Evolutionary conservation across 768 basidiomycete species (phyloP), one percentile per base, ranked within the genome.

Genomic region (Mycena filopes): DNA sequence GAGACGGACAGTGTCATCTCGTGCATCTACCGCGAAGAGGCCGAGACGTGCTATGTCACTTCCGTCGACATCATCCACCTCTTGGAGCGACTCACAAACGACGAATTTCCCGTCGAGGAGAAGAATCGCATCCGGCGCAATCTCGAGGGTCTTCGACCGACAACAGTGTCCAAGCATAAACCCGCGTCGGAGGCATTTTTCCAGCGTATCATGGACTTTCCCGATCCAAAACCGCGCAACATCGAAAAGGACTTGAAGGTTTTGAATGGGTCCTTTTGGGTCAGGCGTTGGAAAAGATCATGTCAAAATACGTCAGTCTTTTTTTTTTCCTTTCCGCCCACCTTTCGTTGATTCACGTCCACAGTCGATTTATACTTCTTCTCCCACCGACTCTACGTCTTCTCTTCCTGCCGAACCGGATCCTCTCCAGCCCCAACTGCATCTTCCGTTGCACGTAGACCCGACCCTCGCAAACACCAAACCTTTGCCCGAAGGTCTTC

Each of bases 181-280:
- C 80, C 85, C 0, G 91, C 89, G 13, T 90, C 87, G 61, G 93
- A 93, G 71, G 82, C 86, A n/a, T 94, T 98, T 76, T 99, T 98
- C 84, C 89, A 93, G 79, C 85, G 89, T 70, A 96, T 99, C 80
- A 98, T 99, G 97, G 89, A 93, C 55, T 97, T 98, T 74, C 94
- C 96, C 0, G 87, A 89, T 47, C 97, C 97, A 10, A 96, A 94
- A 75, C 97, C 97, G 4, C 85, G 97, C 59, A 96, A 96, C 75
- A 99, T 99, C 67, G 97, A 98, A 74, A 98, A 99, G 83, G 95
- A 98, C 72, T 85, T 99, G 73, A 94, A 94, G 75, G 90, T 94
- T 10, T 94, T 70, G 86, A 88, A 42, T 94, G 93, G 93, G 82
- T 81, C 29, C 76, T 86, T 47, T 81, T 94, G n/a, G 84, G 84